phyloP scores from a whole-genome alignment of 2,329 filamentous ascomycete species.

The Neopestalotiopsis sp. region DNA sequence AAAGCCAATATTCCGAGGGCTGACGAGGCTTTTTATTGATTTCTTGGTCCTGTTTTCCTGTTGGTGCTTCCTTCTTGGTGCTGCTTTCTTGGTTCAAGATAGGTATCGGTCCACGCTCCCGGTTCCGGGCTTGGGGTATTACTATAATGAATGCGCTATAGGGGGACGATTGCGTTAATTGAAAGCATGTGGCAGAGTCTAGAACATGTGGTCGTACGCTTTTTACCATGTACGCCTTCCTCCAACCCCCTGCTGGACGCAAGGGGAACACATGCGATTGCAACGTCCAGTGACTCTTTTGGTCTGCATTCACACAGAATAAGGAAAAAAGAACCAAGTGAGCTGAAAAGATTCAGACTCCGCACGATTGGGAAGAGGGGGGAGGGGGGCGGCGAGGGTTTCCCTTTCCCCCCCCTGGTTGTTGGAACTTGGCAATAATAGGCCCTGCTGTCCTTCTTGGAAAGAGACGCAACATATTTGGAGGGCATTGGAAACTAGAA shows the following conservation, averaged over 20 bases:
- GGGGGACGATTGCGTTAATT: background rate
- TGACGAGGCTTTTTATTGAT: background rate
- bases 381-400: background rate
- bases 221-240: background rate
- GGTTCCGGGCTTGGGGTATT: background rate
- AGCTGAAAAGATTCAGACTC: background rate
- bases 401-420: too few relatives aligned
- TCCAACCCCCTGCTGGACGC: background rate
- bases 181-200: constrained; percentile 15
- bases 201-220: constrained; percentile 8
- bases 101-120: background rate
- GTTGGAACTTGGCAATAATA: too few relatives aligned
- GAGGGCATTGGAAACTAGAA: background rate
- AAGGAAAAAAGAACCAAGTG: background rate
- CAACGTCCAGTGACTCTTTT: background rate
- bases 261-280: background rate
- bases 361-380: background rate
- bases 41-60: background rate
- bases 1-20: background rate
- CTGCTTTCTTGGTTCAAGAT: background rate
- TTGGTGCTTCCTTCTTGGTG: background rate
- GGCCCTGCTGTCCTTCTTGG: background rate
- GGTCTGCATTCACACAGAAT: background rate
- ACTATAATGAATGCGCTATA: background rate
- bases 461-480: background rate